Conservation (phyloP, 1,284 basidiomycete species). For the Ganoderma multipileum region DNA sequence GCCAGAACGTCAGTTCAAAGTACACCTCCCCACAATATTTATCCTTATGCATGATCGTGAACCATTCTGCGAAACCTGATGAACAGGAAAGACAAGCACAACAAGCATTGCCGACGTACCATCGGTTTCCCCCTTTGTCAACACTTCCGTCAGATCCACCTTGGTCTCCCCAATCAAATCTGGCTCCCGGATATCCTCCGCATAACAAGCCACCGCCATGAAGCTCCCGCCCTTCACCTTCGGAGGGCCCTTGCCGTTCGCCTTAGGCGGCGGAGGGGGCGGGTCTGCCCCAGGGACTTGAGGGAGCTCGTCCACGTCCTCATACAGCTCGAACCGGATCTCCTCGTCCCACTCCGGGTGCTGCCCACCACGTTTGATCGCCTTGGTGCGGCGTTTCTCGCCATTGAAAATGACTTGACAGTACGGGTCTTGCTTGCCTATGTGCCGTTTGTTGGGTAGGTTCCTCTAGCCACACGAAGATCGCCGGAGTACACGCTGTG, state of each 20-base stretch:
- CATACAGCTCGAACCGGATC: conserved; percentile 90
- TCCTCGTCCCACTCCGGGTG: conserved; percentile 99
- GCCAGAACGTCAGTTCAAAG: conserved; percentile 95
- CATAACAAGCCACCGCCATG: conserved; percentile 89
- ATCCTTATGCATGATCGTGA: conserved; percentile 86
- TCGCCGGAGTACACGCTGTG: conserved; percentile 2
- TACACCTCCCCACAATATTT: conserved; percentile 95
- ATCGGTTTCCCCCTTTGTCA: conserved; percentile 96
- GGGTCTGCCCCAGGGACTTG: conserved; percentile 55
- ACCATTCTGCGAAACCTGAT: conserved; percentile 78
- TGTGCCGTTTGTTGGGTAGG: conserved; percentile 91
- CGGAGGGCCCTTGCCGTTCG: conserved; percentile 56
- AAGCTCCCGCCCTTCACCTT: conserved; percentile 77
- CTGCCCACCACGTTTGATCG: conserved; percentile 96
- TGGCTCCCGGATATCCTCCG: conserved; percentile 94
- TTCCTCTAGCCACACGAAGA: conserved; percentile 67
- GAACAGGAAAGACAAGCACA: conserved; percentile 8
- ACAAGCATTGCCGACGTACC: conserved; percentile 58
- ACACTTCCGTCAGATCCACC: conserved; percentile 88
- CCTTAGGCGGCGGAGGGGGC: conserved; percentile 64
- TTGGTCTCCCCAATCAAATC: conserved; percentile 93
- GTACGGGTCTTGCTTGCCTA: conserved; percentile 98
- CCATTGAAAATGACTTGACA: conserved; percentile 83
- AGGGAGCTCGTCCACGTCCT: conserved; percentile 71
- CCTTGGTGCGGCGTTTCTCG: conserved; percentile 85